A percentile compares a stretch with the other conserved stretches of the same genome.
These are phyloP conservation scores for Aspergillus viridinutans DNA, from an alignment of 2,329 filamentous ascomycete genomes.

Conservation along the genomic window DNA sequence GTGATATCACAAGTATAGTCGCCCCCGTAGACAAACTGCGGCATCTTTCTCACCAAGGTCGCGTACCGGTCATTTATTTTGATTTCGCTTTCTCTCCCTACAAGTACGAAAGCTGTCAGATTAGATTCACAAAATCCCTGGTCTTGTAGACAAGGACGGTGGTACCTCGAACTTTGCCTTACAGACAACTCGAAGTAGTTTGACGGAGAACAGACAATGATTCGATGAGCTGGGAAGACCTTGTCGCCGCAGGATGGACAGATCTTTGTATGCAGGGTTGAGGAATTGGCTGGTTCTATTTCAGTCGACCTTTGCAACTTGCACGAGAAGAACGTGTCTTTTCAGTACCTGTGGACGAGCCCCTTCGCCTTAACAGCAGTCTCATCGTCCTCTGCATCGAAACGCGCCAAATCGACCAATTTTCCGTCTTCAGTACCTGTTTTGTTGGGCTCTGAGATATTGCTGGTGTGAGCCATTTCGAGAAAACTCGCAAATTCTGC, in stretches of 20 bases:
- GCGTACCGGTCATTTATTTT: background rate
- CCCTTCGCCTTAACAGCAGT: no score
- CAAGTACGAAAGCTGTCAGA: background rate
- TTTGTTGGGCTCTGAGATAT: no score
- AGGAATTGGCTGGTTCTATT: background rate
- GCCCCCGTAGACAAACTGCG: background rate
- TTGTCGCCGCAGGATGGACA: background rate
- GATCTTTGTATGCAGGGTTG: background rate
- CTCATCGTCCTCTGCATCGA: no score
- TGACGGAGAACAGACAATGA: background rate
- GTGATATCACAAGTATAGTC: background rate
- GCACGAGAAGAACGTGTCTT: no score
- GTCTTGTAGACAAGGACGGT: background rate
- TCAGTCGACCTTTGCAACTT: no score
- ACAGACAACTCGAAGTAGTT: background rate
- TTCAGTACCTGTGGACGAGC: no score
- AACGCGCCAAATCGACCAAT: no score
- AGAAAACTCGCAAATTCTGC: no score
- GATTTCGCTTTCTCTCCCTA: background rate
- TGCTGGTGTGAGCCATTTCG: no score
- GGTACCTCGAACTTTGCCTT: background rate
- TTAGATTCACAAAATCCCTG: background rate
- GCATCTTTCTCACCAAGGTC: background rate
- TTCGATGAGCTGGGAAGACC: background rate
- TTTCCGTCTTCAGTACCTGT: no score